These are phyloP conservation scores for Entomortierella lignicola DNA, from an alignment of 192 early-diverging fungal genomes.

Conservation along the genomic window DNA sequence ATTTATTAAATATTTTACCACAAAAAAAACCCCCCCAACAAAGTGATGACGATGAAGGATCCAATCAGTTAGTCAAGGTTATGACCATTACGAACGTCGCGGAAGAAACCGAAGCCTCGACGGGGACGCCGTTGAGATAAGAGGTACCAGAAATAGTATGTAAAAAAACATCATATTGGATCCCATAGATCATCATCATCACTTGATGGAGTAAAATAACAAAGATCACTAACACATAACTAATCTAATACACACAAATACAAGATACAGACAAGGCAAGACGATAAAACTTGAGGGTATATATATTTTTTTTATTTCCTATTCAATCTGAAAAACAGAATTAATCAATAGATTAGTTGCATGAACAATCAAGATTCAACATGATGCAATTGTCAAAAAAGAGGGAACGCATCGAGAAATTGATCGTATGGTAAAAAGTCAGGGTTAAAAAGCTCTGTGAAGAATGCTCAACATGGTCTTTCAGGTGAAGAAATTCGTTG, in stretches of 20 bases:
- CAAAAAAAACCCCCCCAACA: no score
- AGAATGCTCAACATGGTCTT: constrained; percentile 56
- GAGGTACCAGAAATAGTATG: constrained; percentile 54
- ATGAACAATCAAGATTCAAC: not conserved
- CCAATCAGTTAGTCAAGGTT: constrained; percentile 53
- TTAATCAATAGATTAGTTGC: constrained; percentile 5
- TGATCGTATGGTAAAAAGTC: constrained; percentile 31
- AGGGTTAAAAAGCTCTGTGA: constrained; percentile 59
- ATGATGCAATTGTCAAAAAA: not conserved
- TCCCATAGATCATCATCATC: constrained; percentile 12
- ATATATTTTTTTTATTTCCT: constrained; percentile 11
- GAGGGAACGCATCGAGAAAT: not conserved
- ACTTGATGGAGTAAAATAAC: not conserved
- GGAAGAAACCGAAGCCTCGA: constrained; percentile 48
- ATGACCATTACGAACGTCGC: constrained; percentile 44
- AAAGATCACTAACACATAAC: not conserved
- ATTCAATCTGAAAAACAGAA: constrained; percentile 6
- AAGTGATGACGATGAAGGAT: constrained; percentile 31
- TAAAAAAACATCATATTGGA: constrained; percentile 48
- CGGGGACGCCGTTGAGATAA: constrained; percentile 51
- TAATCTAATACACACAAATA: no score
- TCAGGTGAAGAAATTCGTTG: constrained; percentile 59
- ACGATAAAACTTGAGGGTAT: not conserved
- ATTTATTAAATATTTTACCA: no score
- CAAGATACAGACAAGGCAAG: not conserved